Percentiles rank a stretch among this genome's conserved stretches.
Evolutionary conservation across 208 protist species (phyloP).

Genomic region (Trypanosoma mega): DNA sequence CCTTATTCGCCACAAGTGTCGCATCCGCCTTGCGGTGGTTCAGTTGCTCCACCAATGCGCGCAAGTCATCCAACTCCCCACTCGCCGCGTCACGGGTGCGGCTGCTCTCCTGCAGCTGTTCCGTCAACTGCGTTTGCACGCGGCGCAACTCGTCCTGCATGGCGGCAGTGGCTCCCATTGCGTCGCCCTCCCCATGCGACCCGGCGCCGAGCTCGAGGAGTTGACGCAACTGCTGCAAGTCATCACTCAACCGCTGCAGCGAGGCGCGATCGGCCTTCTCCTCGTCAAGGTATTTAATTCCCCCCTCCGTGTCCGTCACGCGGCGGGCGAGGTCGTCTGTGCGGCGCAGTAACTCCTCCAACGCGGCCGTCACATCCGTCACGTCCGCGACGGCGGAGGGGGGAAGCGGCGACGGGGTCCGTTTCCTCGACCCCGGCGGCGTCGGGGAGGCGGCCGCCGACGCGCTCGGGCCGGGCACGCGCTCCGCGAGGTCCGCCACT

Average conservation of each 20-base stretch:
- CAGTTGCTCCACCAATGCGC: conserved; percentile 67
- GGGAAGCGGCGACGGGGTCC: too few relatives aligned
- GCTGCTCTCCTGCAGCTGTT: conserved; percentile 32
- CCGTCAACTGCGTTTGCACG: conserved; percentile 59
- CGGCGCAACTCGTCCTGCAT: conserved; percentile 43
- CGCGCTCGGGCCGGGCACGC: too few relatives aligned
- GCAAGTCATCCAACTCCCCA: conserved; percentile 55
- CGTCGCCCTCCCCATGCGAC: conserved; percentile 19
- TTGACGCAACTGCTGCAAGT: conserved; percentile 52
- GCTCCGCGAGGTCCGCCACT: too few relatives aligned
- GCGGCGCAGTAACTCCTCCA: conserved; percentile 1
- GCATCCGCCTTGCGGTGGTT: conserved; percentile 88
- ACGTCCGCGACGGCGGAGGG: not conserved
- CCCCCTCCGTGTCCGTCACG: conserved; percentile 10
- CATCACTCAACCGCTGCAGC: conserved; percentile 73
- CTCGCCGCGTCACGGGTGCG: conserved; percentile 23
- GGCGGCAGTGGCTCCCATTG: not conserved
- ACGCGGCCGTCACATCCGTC: not conserved
- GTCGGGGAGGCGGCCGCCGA: too few relatives aligned
- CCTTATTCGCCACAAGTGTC: conserved; percentile 88
- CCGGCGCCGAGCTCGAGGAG: conserved; percentile 47
- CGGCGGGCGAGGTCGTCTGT: conserved; percentile 5
- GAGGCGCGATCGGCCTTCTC: conserved; percentile 66
- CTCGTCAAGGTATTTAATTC: conserved; percentile 36
- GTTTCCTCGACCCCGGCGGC: too few relatives aligned